phyloP scores from a whole-genome alignment of 2,329 filamentous ascomycete species.

The Alternaria longipes region DNA sequence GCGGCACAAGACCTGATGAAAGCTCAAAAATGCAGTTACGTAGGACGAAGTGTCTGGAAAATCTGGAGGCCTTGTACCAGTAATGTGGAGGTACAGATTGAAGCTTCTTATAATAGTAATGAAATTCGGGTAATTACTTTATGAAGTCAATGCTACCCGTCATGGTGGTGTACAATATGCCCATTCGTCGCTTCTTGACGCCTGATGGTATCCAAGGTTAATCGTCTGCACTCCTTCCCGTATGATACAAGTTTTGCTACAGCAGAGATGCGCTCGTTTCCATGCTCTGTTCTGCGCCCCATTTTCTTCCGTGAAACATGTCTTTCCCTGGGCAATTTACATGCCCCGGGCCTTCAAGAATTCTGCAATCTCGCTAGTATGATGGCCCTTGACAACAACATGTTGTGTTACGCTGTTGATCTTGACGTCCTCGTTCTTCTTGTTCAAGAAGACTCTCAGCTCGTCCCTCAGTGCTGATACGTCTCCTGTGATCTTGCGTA shows the following conservation, averaged over 20 bases:
- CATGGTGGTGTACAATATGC: background rate
- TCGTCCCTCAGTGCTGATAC: slow-evolving; percentile 69
- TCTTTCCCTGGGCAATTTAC: slow-evolving; percentile 5
- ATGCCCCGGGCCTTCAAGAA: slow-evolving; percentile 32
- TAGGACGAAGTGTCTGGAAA: background rate
- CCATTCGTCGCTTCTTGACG: background rate
- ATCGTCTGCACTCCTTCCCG: background rate
- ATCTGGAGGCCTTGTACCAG: background rate
- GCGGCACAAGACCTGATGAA: background rate
- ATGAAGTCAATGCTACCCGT: background rate
- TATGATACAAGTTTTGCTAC: slow-evolving; percentile 1
- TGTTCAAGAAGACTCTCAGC: slow-evolving; percentile 65
- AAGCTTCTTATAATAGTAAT: background rate
- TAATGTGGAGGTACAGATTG: background rate
- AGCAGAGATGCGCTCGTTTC: background rate
- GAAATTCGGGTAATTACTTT: background rate
- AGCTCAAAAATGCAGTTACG: background rate
- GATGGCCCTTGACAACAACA: slow-evolving; percentile 58
- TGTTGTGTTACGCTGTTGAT: slow-evolving; percentile 74
- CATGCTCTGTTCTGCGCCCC: background rate
- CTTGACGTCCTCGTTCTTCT: slow-evolving; percentile 64
- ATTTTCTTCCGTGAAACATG: background rate
- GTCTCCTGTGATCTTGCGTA: slow-evolving; percentile 85
- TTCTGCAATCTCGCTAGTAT: slow-evolving; percentile 15
- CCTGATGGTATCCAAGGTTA: background rate